These are phyloP conservation scores for Monascus ruber DNA, from an alignment of 2,329 filamentous ascomycete species.

Conservation along the genomic window DNA sequence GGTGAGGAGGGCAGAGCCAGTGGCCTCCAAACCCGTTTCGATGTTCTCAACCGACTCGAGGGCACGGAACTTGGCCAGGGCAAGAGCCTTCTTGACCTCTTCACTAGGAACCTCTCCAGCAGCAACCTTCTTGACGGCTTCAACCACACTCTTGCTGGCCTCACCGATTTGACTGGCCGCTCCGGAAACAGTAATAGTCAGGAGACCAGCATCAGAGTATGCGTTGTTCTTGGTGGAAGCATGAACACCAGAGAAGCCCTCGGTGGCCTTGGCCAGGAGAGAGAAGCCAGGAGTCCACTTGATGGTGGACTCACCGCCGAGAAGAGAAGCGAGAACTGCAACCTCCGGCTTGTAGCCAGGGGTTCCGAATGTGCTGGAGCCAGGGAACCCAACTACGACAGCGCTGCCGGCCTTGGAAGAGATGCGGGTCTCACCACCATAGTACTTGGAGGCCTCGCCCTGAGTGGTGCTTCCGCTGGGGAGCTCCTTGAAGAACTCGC, in stretches of 20 bases:
- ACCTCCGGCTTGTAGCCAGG: constrained; percentile 79
- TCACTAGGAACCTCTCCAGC: constrained; percentile 67
- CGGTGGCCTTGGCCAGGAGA: constrained; percentile 68
- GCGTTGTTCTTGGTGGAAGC: constrained; percentile 65
- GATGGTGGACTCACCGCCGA: constrained; percentile 81
- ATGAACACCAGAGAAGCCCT: constrained; percentile 53
- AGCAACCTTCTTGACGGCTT: constrained; percentile 70
- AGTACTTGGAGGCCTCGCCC: constrained; percentile 67
- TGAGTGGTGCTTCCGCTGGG: constrained; percentile 42
- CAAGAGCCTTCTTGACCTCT: constrained; percentile 81
- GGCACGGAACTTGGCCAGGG: constrained; percentile 85
- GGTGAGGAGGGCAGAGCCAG: constrained; percentile 73
- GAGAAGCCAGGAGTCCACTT: constrained; percentile 96
- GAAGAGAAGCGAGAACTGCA: constrained; percentile 73
- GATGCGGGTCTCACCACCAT: constrained; percentile 86
- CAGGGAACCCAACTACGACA: constrained; percentile 83
- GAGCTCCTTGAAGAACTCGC: constrained; percentile 75
- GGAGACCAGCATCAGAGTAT: constrained; percentile 90
- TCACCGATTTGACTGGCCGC: constrained; percentile 59
- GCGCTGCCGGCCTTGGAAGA: constrained; percentile 67
- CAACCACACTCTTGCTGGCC: constrained; percentile 65
- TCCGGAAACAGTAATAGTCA: constrained; percentile 72
- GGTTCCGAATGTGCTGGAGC: constrained; percentile 61
- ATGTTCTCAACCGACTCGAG: constrained; percentile 72
- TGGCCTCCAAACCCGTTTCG: constrained; percentile 65